Conservation (phyloP, 306 rosid genomes). For the Ormosia semicastrata region DNA sequence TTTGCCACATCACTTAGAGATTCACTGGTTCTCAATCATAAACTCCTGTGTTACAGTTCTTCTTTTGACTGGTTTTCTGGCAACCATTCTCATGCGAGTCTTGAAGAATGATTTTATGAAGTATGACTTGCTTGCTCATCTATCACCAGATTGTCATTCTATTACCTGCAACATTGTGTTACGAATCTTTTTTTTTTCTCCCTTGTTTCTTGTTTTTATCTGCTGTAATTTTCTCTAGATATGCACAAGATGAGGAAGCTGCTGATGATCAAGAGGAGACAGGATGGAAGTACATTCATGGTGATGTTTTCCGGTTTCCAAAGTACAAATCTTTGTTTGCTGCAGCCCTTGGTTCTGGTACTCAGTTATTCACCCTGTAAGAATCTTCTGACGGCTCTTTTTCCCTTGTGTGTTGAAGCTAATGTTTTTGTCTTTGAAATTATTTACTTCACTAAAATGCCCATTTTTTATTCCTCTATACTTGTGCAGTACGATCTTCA, state of each 20-base stretch:
- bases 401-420: not conserved
- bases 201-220: slow-evolving; percentile 11
- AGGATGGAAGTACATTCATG: slow-evolving; percentile 97
- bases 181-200: not conserved
- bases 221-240: slow-evolving; percentile 42
- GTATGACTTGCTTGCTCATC: slow-evolving; percentile 47
- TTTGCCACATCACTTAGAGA: slow-evolving; percentile 92
- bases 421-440: not conserved
- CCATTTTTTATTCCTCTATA: slow-evolving; percentile 16
- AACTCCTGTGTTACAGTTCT: slow-evolving; percentile 98
- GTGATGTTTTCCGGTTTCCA: slow-evolving; percentile 95
- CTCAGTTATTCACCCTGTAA: slow-evolving; percentile 91
- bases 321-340: slow-evolving; percentile 79
- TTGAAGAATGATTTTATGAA: slow-evolving; percentile 97
- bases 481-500: slow-evolving; percentile 80
- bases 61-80: slow-evolving; percentile 94
- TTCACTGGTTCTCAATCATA: slow-evolving; percentile 97
- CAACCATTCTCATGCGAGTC: slow-evolving; percentile 98
- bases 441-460: slow-evolving; percentile 11
- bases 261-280: slow-evolving; percentile 99
- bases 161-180: not conserved
- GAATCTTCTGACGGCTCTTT: slow-evolving; percentile 32
- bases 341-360: slow-evolving; percentile 96
- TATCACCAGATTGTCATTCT: slow-evolving; percentile 1
- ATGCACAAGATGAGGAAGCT: slow-evolving; percentile 98